Evolutionary conservation across 352 stramenopile genomes (phyloP).

Genomic region (Thalassiosira sp.): DNA sequence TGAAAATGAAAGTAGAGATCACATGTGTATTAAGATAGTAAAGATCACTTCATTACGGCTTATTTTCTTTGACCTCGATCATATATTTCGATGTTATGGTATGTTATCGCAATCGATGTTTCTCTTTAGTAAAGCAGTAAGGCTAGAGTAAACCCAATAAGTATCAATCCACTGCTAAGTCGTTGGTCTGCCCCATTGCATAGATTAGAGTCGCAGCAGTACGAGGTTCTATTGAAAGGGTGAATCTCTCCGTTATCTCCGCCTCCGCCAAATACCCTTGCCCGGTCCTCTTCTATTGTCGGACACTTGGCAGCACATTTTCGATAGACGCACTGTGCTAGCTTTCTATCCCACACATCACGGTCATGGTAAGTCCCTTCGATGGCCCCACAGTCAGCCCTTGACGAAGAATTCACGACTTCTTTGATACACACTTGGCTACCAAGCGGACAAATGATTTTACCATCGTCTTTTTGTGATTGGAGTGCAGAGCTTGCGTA

Average conservation of each 20-base stretch:
- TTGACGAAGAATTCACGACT: conserved; percentile 32
- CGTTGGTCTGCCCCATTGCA: conserved; percentile 20
- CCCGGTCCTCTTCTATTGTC: conserved; percentile 22
- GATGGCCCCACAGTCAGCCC: conserved; percentile 35
- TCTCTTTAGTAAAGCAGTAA: no score
- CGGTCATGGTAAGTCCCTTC: conserved; percentile 28
- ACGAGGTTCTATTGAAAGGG: conserved; percentile 44
- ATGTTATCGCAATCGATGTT: no score
- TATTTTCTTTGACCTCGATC: no score
- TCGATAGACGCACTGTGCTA: conserved; percentile 47
- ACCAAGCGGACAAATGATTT: conserved; percentile 39
- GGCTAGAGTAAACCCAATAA: not conserved
- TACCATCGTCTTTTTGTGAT: conserved; percentile 40
- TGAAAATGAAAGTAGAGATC: not conserved
- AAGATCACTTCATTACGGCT: no score
- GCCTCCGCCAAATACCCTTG: conserved; percentile 27
- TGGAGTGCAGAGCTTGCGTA: conserved; percentile 36
- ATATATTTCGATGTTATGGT: no score
- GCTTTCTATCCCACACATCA: conserved; percentile 46
- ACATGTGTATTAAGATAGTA: no score
- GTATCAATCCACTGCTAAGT: not conserved
- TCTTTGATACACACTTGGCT: conserved; percentile 43
- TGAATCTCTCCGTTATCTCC: conserved; percentile 1
- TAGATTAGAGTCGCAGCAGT: conserved; percentile 43
- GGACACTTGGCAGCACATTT: conserved; percentile 41